A percentile compares a stretch with the other conserved stretches of the same genome.
phyloP scores from a whole-genome alignment of 73 alveolate genomes.

The Stentor roeselii region DNA sequence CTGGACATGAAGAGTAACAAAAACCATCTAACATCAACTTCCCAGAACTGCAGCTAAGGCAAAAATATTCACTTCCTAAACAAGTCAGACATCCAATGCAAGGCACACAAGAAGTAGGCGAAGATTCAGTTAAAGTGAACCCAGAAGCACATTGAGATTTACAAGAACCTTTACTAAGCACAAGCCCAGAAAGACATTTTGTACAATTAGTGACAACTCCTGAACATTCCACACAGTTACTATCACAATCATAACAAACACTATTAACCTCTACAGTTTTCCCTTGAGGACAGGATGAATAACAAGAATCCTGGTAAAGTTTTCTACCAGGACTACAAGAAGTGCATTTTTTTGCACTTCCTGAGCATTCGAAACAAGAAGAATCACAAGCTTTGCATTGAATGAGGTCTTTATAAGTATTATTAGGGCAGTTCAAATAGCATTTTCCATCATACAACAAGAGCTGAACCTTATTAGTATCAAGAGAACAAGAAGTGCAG shows the following conservation, averaged over 20 bases:
- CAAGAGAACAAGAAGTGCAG: not conserved
- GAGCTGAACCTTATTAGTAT: not conserved
- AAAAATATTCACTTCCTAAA: not conserved
- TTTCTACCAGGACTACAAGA: not conserved
- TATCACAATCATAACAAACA: not conserved
- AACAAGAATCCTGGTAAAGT: not conserved
- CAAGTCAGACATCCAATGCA: not conserved
- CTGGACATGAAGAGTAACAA: not conserved
- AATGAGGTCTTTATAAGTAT: not conserved
- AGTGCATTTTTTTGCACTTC: not conserved
- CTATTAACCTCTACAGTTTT: not conserved
- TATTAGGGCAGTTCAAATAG: not conserved
- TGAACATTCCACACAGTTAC: not conserved
- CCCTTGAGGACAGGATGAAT: not conserved
- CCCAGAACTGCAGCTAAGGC: conserved; percentile 25
- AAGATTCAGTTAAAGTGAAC: not conserved
- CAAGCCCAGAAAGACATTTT: not conserved
- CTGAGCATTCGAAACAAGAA: not conserved
- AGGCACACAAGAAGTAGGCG: not conserved
- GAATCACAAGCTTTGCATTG: not conserved
- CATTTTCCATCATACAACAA: not conserved
- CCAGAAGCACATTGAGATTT: not conserved
- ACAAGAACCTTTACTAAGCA: not conserved
- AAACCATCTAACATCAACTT: conserved; percentile 5
- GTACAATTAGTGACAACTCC: not conserved